These are phyloP conservation scores for Citrus mangshanensis DNA, from an alignment of 345 rosid species.

Conservation along the genomic window DNA sequence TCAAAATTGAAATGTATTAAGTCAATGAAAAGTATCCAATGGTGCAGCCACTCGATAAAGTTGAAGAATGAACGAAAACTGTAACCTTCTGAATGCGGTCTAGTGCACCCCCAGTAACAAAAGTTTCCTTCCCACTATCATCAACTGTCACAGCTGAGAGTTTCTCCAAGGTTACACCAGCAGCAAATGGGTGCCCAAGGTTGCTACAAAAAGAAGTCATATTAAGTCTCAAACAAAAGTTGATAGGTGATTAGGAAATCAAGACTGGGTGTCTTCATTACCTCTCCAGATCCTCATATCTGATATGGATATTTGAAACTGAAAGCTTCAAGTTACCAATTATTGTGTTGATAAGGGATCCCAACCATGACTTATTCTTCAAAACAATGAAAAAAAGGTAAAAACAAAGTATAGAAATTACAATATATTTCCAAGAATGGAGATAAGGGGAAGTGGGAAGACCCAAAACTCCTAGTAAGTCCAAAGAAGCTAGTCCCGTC, in stretches of 20 bases:
- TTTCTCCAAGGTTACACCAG: slow-evolving; percentile 86
- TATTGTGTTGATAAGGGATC: slow-evolving; percentile 87
- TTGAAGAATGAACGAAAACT: slow-evolving; percentile 1
- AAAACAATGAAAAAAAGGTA: slow-evolving; percentile 30
- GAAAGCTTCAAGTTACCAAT: slow-evolving; percentile 97
- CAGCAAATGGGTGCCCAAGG: slow-evolving; percentile 85
- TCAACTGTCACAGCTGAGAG: slow-evolving; percentile 90
- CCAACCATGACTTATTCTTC: slow-evolving; percentile 96
- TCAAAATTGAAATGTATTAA: not conserved
- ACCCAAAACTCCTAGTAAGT: not conserved
- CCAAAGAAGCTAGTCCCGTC: too few relatives aligned
- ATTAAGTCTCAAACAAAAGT: slow-evolving; percentile 5
- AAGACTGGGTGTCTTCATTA: slow-evolving; percentile 18
- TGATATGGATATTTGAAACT: slow-evolving; percentile 90
- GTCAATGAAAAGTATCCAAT: slow-evolving; percentile 1
- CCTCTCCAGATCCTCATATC: slow-evolving; percentile 99
- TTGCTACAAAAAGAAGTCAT: slow-evolving; percentile 50
- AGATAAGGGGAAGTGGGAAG: not conserved
- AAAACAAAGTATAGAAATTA: not conserved
- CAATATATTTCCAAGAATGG: not conserved
- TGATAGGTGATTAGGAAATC: not conserved
- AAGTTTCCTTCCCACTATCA: slow-evolving; percentile 88
- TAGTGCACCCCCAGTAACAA: slow-evolving; percentile 77
- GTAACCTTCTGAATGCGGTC: slow-evolving; percentile 79
- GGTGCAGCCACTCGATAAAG: not conserved